phyloP scores from a whole-genome alignment of 768 basidiomycete species.

The Coprinopsis strossmayeri region DNA sequence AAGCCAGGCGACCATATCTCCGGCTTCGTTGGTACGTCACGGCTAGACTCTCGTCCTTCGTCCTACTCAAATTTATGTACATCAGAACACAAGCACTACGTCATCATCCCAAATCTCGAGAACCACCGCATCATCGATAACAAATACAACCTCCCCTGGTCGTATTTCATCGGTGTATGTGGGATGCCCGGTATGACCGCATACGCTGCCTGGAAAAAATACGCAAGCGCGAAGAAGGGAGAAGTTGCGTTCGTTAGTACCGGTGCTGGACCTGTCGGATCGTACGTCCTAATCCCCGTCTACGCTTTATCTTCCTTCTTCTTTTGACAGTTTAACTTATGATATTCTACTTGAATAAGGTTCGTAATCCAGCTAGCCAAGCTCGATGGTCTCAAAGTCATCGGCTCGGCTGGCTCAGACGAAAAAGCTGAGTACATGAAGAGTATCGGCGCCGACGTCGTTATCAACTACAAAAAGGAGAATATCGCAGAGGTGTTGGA shows the following conservation, averaged over 20 bases:
- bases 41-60: no score
- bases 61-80: not conserved
- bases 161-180: slow-evolving; percentile 39
- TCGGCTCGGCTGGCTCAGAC: slow-evolving; percentile 56
- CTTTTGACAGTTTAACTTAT: no score
- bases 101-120: slow-evolving; percentile 18
- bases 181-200: slow-evolving; percentile 48
- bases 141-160: slow-evolving; percentile 40
- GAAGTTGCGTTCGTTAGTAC: slow-evolving; percentile 22
- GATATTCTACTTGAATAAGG: no score
- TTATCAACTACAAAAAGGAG: slow-evolving; percentile 58
- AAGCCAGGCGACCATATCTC: no score
- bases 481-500: slow-evolving; percentile 37
- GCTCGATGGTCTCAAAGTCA: slow-evolving; percentile 37
- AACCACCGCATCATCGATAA: slow-evolving; percentile 28
- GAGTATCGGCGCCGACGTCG: slow-evolving; percentile 49
- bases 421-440: slow-evolving; percentile 52
- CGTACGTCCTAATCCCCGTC: slow-evolving; percentile 14
- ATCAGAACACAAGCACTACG: slow-evolving; percentile 34
- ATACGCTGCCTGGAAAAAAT: slow-evolving; percentile 24
- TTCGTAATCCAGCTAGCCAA: slow-evolving; percentile 7
- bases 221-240: slow-evolving; percentile 18
- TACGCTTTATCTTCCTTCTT: no score
- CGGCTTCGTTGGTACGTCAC: no score
- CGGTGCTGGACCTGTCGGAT: slow-evolving; percentile 25